Conservation (phyloP, 139 green algal genomes). For the Micromonas pusilla region DNA sequence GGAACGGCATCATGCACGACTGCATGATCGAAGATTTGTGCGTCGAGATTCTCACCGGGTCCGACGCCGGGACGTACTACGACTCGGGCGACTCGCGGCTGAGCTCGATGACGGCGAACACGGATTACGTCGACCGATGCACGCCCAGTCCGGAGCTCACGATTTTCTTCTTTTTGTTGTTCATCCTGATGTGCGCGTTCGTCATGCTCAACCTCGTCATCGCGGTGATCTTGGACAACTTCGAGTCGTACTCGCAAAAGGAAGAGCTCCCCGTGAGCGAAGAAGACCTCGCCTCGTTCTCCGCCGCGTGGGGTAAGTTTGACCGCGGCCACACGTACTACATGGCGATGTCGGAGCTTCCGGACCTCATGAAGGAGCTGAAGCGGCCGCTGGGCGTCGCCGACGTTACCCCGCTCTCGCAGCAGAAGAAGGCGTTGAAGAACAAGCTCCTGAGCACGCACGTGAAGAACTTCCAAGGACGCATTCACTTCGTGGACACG, state of each 20-base stretch:
- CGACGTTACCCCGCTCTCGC: background rate
- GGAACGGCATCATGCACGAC: constrained; percentile 44
- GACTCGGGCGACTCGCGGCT: background rate
- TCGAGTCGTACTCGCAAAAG: background rate
- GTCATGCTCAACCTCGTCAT: constrained; percentile 43
- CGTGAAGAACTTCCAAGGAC: too few relatives aligned
- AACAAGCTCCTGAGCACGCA: too few relatives aligned
- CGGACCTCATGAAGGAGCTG: background rate
- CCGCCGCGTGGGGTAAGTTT: background rate
- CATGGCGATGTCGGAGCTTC: background rate
- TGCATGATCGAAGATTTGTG: constrained; percentile 16
- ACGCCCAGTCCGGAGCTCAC: background rate
- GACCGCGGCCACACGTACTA: background rate
- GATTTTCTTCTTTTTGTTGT: constrained; percentile 32
- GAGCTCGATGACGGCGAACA: background rate
- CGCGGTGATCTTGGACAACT: constrained; percentile 42
- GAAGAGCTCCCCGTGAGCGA: background rate
- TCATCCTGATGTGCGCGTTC: constrained; percentile 30
- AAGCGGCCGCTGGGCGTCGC: background rate
- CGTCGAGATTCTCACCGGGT: background rate
- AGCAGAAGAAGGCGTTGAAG: too few relatives aligned
- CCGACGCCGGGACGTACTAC: background rate
- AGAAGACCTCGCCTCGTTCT: background rate
- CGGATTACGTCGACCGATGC: background rate
- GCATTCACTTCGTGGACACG: background rate